Percentiles rank a stretch among this genome's conserved stretches.
These are phyloP conservation scores for Tylopilus rubrobrunneus DNA, from an alignment of 768 basidiomycete species.

Conservation along the genomic window DNA sequence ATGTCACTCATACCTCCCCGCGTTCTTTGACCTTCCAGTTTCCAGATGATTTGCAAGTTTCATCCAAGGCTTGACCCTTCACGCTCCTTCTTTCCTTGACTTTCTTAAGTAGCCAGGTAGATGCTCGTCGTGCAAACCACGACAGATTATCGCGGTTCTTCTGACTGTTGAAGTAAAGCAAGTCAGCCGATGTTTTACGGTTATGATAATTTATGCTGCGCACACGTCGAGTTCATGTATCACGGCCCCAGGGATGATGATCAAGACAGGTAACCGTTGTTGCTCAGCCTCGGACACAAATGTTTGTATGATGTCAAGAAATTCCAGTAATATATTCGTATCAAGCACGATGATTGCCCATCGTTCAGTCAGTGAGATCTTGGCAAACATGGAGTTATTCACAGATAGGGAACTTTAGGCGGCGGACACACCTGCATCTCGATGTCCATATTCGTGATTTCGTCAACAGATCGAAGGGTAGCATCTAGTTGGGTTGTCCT, in stretches of 20 bases:
- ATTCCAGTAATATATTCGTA: conserved; percentile 73
- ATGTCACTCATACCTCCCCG: conserved; percentile 36
- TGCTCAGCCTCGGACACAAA: conserved; percentile 63
- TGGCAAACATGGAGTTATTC: not conserved
- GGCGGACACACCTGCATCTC: conserved; percentile 62
- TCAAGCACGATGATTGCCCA: conserved; percentile 61
- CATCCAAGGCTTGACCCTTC: conserved; percentile 58
- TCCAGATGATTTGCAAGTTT: conserved; percentile 56
- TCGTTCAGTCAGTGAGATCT: conserved; percentile 43
- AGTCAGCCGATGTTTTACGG: not conserved
- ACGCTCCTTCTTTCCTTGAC: conserved; percentile 53
- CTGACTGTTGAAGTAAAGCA: conserved; percentile 26
- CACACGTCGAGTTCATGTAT: conserved; percentile 77
- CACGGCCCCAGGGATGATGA: conserved; percentile 73
- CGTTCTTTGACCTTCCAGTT: conserved; percentile 55
- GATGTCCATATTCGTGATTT: conserved; percentile 61
- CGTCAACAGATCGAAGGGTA: conserved; percentile 50
- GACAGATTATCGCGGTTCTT: conserved; percentile 41
- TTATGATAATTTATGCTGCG: conserved; percentile 13
- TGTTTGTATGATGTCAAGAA: conserved; percentile 58
- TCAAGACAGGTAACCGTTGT: conserved; percentile 44
- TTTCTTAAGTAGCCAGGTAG: conserved; percentile 62
- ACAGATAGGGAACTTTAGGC: not conserved
- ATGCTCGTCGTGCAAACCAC: conserved; percentile 68
- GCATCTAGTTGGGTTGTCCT: conserved; percentile 23